Percentiles rank a stretch among this genome's conserved stretches.
Conservation (phyloP, 495 filamentous ascomycete species). For the Penicillium samsonianum region DNA sequence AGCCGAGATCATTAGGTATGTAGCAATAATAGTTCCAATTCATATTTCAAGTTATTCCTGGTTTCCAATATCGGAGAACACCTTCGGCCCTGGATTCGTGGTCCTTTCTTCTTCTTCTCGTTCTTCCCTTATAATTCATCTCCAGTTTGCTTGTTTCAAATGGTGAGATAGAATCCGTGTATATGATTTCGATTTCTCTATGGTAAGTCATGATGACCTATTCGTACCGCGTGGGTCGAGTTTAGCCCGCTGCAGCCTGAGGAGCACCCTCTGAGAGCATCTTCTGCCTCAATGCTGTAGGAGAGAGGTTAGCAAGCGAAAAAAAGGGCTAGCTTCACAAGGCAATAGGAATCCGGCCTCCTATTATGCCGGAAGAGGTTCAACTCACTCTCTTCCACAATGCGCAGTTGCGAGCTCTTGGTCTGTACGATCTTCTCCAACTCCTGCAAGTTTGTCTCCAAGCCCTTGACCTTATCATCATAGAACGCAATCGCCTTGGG, state of each 20-base stretch:
- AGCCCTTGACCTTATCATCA: slow-evolving; percentile 74
- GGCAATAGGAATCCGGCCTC: neutral
- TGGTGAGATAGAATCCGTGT: neutral
- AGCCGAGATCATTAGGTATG: neutral
- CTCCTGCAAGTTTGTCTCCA: slow-evolving; percentile 76
- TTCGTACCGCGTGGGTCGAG: neutral
- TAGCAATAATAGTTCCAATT: neutral
- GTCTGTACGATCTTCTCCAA: slow-evolving; percentile 82
- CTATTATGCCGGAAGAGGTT: neutral
- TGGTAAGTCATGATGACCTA: neutral
- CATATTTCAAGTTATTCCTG: neutral
- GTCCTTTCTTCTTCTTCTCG: neutral
- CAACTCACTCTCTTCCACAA: slow-evolving; percentile 82
- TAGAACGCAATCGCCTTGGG: slow-evolving; percentile 84
- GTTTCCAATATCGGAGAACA: neutral
- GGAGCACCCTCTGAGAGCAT: slow-evolving; percentile 42
- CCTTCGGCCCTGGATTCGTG: neutral
- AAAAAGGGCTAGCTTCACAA: neutral
- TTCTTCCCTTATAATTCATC: neutral
- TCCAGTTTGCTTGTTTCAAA: neutral
- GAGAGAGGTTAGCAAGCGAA: slow-evolving; percentile 19
- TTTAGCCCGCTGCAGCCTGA: slow-evolving; percentile 34
- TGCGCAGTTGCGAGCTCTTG: slow-evolving; percentile 79
- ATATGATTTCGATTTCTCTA: neutral
- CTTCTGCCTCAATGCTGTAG: slow-evolving; percentile 49